phyloP scores from a whole-genome alignment of 2,329 filamentous ascomycete genomes.

The Nemania sp. region DNA sequence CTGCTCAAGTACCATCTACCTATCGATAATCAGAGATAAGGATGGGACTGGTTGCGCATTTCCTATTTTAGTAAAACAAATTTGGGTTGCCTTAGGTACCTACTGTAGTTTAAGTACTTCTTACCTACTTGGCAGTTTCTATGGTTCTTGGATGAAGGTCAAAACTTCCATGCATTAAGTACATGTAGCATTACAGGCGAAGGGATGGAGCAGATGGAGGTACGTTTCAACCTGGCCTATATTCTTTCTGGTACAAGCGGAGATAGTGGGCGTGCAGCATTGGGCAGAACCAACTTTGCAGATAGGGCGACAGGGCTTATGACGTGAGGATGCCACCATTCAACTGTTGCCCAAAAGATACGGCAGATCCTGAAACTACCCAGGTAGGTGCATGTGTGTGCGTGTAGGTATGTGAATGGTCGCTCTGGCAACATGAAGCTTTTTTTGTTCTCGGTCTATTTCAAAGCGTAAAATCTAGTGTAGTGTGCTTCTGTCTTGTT shows the following conservation, averaged over 20 bases:
- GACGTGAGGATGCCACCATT: constrained; percentile 17
- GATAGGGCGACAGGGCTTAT: constrained; percentile 7
- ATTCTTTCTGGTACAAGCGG: constrained; percentile 6
- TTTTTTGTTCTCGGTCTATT: too few species aligned
- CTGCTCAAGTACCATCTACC: background rate
- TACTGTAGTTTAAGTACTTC: too few species aligned
- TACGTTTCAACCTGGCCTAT: constrained; percentile 2
- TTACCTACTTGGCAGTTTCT: too few species aligned
- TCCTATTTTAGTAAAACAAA: constrained; percentile 17
- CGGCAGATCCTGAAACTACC: constrained; percentile 10
- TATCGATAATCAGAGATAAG: constrained; percentile 14
- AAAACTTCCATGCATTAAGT: constrained; percentile 9
- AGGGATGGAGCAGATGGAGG: constrained; percentile 7
- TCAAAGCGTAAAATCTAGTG: background rate
- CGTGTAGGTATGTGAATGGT: constrained; percentile 29
- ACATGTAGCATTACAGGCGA: constrained; percentile 3
- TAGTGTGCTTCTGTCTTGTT: too few species aligned
- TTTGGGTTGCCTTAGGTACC: background rate
- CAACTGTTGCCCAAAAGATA: constrained; percentile 14
- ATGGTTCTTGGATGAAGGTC: background rate
- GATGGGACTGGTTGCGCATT: constrained; percentile 8
- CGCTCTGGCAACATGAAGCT: constrained; percentile 1
- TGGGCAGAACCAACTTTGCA: constrained; percentile 19
- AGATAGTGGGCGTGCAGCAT: constrained; percentile 29
- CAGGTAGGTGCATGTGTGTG: constrained; percentile 20